Conservation (phyloP, 2,329 filamentous ascomycete species). For the Paraphoma sp. region DNA sequence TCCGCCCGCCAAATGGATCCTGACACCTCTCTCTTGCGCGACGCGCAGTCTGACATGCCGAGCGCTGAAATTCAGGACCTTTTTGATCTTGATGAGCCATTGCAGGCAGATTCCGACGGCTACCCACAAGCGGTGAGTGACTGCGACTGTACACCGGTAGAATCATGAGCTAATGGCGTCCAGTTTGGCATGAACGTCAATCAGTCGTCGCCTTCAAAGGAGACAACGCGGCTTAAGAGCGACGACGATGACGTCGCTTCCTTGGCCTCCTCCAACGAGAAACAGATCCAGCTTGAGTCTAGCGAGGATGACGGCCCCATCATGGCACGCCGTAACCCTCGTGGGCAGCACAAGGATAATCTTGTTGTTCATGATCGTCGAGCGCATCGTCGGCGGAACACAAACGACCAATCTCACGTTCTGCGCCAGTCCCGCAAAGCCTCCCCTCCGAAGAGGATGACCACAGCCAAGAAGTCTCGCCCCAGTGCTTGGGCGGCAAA, state of each 20-base stretch:
- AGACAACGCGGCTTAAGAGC: not conserved
- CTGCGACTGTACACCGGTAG: not conserved
- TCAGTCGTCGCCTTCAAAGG: not conserved
- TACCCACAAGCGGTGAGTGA: not conserved
- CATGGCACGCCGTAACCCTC: not conserved
- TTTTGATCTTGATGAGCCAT: too few species aligned
- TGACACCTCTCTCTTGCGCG: not conserved
- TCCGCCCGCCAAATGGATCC: not conserved
- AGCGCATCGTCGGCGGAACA: not conserved
- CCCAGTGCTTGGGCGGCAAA: conserved; percentile 20
- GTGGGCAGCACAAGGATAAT: not conserved
- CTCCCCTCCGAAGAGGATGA: not conserved
- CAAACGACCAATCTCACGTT: not conserved
- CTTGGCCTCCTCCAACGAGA: not conserved
- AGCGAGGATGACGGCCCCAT: conserved; percentile 6
- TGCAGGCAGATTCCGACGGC: not conserved
- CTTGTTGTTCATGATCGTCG: too few species aligned
- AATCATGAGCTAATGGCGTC: not conserved
- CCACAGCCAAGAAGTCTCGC: conserved; percentile 24
- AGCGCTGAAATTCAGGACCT: not conserved
- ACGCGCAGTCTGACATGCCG: not conserved
- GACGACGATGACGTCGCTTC: not conserved
- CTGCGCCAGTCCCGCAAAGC: conserved; percentile 6
- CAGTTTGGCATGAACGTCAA: conserved; percentile 1
- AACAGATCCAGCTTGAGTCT: not conserved